Percentiles rank a stretch among this genome's conserved stretches.
phyloP scores from a whole-genome alignment of 805 yeast genomes.

The Candida maesae region DNA sequence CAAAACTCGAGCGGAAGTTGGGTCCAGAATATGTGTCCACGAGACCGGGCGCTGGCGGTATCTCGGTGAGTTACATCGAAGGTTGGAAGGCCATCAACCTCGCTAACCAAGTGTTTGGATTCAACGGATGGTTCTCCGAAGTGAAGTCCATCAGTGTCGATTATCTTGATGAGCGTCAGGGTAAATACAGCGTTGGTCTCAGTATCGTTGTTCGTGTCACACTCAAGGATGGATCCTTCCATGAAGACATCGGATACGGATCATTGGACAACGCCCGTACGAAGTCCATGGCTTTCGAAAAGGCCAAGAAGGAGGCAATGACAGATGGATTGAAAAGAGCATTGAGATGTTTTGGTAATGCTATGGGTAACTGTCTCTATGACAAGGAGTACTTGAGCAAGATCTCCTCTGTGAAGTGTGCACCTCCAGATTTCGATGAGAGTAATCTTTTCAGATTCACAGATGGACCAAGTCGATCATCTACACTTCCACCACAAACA shows the following conservation, averaged over 20 bases:
- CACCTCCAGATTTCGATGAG: constrained; percentile 44
- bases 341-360: constrained; percentile 76
- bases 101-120: constrained; percentile 80
- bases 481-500: constrained; percentile 12
- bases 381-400: constrained; percentile 60
- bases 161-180: constrained; percentile 60
- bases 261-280: constrained; percentile 69
- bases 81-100: constrained; percentile 81
- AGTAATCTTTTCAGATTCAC: constrained; percentile 35
- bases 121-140: constrained; percentile 80
- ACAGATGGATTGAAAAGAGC: constrained; percentile 82
- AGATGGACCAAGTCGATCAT: constrained; percentile 17
- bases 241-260: constrained; percentile 87
- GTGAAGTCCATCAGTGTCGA: constrained; percentile 63
- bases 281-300: constrained; percentile 75
- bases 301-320: constrained; percentile 78
- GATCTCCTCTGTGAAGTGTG: constrained; percentile 39
- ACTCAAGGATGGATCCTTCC: constrained; percentile 69
- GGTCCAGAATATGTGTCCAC: constrained; percentile 80
- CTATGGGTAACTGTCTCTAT: constrained; percentile 79
- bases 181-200: constrained; percentile 59
- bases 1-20: constrained; percentile 41
- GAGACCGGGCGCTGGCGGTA: constrained; percentile 72
- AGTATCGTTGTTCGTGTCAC: constrained; percentile 73
- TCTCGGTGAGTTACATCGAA: constrained; percentile 67